A percentile compares a stretch with the other conserved stretches of the same genome.
These are phyloP conservation scores for Hericium coralloides DNA, from an alignment of 768 basidiomycete genomes.

Conservation along the genomic window DNA sequence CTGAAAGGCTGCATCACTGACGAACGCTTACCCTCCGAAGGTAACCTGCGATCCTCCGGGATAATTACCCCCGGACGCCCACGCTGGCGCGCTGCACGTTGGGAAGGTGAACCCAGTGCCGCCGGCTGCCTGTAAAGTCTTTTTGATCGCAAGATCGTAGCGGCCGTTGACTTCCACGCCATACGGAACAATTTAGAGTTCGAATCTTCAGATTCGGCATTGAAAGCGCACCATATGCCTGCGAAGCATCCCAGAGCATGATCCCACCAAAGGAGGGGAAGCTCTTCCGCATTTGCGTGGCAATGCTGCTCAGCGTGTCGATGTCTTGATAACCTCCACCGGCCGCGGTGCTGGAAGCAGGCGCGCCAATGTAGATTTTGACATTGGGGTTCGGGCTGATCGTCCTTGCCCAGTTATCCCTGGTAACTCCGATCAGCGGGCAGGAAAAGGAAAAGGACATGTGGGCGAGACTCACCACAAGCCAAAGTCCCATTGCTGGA, in stretches of 20 bases:
- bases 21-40: slow-evolving; percentile 40
- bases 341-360: slow-evolving; percentile 32
- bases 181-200: neutral
- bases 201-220: neutral
- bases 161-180: slow-evolving; percentile 38
- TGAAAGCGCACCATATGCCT: slow-evolving; percentile 29
- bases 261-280: slow-evolving; percentile 36
- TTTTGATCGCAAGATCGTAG: slow-evolving; percentile 54
- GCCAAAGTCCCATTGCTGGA: slow-evolving; percentile 39
- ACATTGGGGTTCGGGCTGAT: slow-evolving; percentile 34
- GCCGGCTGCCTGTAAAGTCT: slow-evolving; percentile 47
- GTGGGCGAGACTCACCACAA: slow-evolving; percentile 18
- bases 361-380: slow-evolving; percentile 36
- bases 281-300: slow-evolving; percentile 25
- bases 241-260: slow-evolving; percentile 37
- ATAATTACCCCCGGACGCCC: slow-evolving; percentile 39
- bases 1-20: neutral
- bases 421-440: slow-evolving; percentile 8
- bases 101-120: slow-evolving; percentile 65
- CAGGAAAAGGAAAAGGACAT: neutral
- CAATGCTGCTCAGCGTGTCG: slow-evolving; percentile 23
- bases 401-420: slow-evolving; percentile 37
- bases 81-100: slow-evolving; percentile 48
- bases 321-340: slow-evolving; percentile 31
- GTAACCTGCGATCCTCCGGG: slow-evolving; percentile 42